Conservation (phyloP, 768 basidiomycete species). For the Kwoniella heveanensis region DNA sequence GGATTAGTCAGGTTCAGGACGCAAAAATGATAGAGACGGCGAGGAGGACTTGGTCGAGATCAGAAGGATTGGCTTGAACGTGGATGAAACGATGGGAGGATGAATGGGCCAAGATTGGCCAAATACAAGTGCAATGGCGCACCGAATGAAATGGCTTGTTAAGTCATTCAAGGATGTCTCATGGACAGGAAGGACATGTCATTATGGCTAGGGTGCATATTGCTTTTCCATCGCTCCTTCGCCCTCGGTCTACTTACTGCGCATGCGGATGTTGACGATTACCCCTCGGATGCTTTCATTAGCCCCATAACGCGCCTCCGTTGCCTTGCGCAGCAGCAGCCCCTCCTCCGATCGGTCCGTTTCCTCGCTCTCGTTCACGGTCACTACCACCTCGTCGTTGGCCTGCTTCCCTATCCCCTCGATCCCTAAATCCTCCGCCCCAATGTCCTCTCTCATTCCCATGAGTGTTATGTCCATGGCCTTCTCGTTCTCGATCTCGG, state of each 20-base stretch:
- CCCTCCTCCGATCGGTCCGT: neutral
- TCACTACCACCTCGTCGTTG: neutral
- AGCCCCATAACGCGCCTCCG: conserved; percentile 7
- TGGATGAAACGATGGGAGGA: neutral
- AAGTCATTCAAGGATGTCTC: neutral
- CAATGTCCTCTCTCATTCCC: conserved; percentile 11
- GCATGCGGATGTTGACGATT: neutral
- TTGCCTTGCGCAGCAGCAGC: conserved; percentile 1
- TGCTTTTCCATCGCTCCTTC: neutral
- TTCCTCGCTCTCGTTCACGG: conserved; percentile 1
- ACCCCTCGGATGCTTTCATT: neutral
- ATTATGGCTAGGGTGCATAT: neutral
- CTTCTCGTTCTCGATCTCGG: conserved; percentile 10
- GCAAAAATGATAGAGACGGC: too few species aligned
- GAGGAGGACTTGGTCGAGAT: too few species aligned
- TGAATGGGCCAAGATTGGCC: neutral
- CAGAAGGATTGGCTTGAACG: too few species aligned
- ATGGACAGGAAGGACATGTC: neutral
- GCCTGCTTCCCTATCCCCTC: conserved; percentile 8
- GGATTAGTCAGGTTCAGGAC: neutral
- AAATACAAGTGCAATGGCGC: too few species aligned
- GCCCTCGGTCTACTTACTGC: neutral
- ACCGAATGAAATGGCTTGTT: neutral
- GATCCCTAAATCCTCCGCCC: conserved; percentile 13
- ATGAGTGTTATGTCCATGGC: neutral